Conservation (phyloP, 1,139 yeast genomes). For the Diutina sp. region DNA sequence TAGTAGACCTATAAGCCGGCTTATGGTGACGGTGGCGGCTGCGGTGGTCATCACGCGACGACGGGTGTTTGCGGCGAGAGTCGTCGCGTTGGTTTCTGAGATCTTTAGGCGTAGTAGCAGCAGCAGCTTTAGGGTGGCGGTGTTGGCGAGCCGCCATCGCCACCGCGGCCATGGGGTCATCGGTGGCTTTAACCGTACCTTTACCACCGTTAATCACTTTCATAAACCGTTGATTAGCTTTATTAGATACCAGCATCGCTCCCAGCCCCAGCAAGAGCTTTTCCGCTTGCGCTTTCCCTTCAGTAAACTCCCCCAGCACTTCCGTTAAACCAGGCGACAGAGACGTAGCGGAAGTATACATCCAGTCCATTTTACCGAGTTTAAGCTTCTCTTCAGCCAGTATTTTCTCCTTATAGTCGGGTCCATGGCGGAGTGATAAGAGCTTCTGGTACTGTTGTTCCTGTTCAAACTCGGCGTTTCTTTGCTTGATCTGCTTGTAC, state of each 20-base stretch:
- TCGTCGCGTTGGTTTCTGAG: background rate
- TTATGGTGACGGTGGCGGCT: background rate
- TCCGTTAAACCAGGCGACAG: background rate
- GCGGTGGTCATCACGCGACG: background rate
- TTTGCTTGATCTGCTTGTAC: constrained; percentile 49
- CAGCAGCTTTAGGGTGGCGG: background rate
- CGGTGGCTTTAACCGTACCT: background rate
- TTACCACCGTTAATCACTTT: background rate
- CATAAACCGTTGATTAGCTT: background rate
- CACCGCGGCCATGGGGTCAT: constrained; percentile 1
- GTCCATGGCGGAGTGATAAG: constrained; percentile 36
- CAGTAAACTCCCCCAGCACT: background rate
- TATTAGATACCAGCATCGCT: background rate
- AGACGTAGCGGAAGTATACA: background rate
- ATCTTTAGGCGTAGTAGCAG: too few relatives aligned
- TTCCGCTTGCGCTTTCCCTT: background rate
- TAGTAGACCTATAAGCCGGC: background rate
- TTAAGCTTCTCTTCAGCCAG: background rate
- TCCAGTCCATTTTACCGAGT: background rate
- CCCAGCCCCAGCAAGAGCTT: background rate
- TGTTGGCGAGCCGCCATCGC: background rate
- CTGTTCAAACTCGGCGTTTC: constrained; percentile 49
- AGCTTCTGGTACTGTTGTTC: constrained; percentile 56
- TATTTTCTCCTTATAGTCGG: constrained; percentile 6
- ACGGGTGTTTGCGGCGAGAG: background rate